These are phyloP conservation scores for Colletotrichum trifolii DNA, from an alignment of 2,329 filamentous ascomycete genomes.

Conservation along the genomic window DNA sequence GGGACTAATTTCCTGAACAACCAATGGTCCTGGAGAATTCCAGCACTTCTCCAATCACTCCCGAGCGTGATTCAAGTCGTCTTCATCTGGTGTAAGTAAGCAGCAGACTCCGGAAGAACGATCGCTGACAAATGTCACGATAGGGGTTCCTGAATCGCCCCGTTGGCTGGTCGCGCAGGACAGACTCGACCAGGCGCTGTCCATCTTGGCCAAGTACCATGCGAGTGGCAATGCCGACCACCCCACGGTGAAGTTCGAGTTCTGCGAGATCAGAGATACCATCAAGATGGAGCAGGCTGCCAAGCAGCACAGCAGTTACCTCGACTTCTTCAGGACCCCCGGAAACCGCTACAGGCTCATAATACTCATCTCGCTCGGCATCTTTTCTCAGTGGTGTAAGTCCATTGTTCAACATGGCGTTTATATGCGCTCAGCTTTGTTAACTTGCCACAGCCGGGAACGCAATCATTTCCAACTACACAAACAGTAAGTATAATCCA, in stretches of 20 bases:
- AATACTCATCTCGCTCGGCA: constrained; percentile 70
- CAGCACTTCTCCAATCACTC: constrained; percentile 70
- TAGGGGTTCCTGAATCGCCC: constrained; percentile 64
- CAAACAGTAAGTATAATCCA: constrained; percentile 60
- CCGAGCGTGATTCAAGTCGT: constrained; percentile 70
- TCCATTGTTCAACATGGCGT: too few relatives aligned
- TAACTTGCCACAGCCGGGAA: constrained; percentile 58
- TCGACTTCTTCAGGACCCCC: constrained; percentile 69
- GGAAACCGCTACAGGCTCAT: constrained; percentile 73
- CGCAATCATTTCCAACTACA: constrained; percentile 74
- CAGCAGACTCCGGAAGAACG: too few relatives aligned
- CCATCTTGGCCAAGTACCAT: constrained; percentile 60
- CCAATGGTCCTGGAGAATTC: constrained; percentile 75
- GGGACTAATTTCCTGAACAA: constrained; percentile 66
- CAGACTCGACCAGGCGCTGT: constrained; percentile 56
- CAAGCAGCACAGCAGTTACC: constrained; percentile 61
- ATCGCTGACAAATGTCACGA: neutral
- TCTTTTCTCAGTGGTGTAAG: constrained; percentile 72
- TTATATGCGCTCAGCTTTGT: too few relatives aligned
- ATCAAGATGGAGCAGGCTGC: constrained; percentile 56
- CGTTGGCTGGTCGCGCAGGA: constrained; percentile 47
- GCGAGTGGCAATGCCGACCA: constrained; percentile 57
- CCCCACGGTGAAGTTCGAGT: constrained; percentile 59
- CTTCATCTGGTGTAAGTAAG: constrained; percentile 65
- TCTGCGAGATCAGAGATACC: constrained; percentile 61